These are phyloP conservation scores for Mrakia gelida DNA, from an alignment of 768 basidiomycete genomes.

Conservation along the genomic window DNA sequence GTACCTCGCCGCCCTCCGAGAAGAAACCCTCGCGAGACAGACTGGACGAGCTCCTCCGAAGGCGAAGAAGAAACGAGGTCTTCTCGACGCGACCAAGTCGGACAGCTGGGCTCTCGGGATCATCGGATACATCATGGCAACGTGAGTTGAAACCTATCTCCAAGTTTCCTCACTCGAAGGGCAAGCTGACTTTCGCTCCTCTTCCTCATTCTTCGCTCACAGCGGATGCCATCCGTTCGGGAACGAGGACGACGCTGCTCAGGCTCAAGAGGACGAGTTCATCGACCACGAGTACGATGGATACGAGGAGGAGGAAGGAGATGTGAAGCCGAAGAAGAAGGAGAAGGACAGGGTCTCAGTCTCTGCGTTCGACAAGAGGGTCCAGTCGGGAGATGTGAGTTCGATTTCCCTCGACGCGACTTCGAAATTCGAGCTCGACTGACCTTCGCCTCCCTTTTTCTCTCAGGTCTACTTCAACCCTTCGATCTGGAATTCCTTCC, in stretches of 20 bases:
- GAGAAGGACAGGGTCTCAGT: neutral
- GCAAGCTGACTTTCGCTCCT: neutral
- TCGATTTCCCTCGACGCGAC: neutral
- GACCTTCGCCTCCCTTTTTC: neutral
- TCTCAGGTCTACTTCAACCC: neutral
- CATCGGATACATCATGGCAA: constrained; percentile 14
- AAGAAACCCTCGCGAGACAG: neutral
- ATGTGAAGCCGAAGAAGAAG: neutral
- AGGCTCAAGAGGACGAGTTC: neutral
- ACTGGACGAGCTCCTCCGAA: neutral
- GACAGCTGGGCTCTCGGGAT: constrained; percentile 28
- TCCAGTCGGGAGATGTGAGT: neutral
- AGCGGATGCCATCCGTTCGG: constrained; percentile 28
- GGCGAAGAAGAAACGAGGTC: neutral
- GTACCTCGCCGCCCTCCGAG: constrained; percentile 8
- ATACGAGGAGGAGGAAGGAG: neutral
- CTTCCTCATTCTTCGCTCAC: neutral
- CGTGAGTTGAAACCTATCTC: neutral
- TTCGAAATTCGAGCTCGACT: neutral
- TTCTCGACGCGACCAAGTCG: constrained; percentile 19
- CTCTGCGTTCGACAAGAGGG: neutral
- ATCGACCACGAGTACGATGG: neutral
- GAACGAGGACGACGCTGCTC: constrained; percentile 21
- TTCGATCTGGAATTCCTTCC: neutral
- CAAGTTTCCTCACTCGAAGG: neutral